Base-by-base conservation (phyloP, 805 yeast species). In the Debaryomyces hansenii region DNA sequence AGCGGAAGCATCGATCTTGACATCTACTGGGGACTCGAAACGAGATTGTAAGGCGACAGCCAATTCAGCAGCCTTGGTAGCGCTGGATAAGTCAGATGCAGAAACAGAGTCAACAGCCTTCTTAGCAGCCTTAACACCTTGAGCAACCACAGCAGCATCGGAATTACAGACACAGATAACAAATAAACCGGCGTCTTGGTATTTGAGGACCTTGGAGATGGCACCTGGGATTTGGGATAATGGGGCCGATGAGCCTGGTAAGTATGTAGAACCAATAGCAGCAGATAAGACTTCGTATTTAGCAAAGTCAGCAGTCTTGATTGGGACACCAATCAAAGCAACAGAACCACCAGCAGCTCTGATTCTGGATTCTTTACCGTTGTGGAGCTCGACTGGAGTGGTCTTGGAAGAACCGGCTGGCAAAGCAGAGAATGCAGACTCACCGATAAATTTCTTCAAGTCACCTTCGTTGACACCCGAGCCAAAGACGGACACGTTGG, bases 291-390 rank as follows among this genome's bases (percentile, higher is more conserved):
- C 82, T 63, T 85, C 83, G 69, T 77, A 85, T 56, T 82, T 69
- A 56, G 85, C 84, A 53, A 85, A 82, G 46, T 83, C 83, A 43
- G 78, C 74, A 49, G 79, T 66, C 56, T 80, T 69, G 50, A 86
- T 79, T 56, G 98, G 96, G 55, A 89, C 77, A 64, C 94, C 96
- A 60, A 94, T 75, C 46, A 84, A 84, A 45, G 91, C 92, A 54
- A 82, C 80, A 50, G 90, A 83, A 49, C 75, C 75, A 54, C 87
- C 89, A 47, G 79, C 50, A 42, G 75, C 68, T 74, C 89, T 81
- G 52, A 80, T 65, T 79, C 90, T 84, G 50, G 82, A 69, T 67
- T 84, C 82, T 66, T 77, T 85, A 56, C 94, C 96, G 50, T 73
- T 68, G 72, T 64, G 79, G 52, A 77, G 60, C 60, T 75, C 67